phyloP scores from a whole-genome alignment of 495 filamentous ascomycete genomes.

The Pyrenula aspistea region DNA sequence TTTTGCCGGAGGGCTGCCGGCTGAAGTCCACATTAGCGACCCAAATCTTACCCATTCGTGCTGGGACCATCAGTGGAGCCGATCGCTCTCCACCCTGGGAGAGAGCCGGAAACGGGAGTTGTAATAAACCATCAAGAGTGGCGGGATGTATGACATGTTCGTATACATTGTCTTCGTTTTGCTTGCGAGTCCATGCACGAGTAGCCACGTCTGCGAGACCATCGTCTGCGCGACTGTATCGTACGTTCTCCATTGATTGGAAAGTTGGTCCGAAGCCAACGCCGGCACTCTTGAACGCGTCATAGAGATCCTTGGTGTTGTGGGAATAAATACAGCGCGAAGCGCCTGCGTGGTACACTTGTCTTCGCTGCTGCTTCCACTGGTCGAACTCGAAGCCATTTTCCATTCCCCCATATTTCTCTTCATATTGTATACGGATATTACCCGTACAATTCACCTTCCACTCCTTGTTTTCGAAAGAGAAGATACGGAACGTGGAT shows the following conservation, averaged over 20 bases:
- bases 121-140: conserved; percentile 19
- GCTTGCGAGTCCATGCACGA: conserved; percentile 1
- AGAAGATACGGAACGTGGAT: neutral
- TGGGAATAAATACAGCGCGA: neutral
- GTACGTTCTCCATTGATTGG: conserved; percentile 6
- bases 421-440: conserved; percentile 11
- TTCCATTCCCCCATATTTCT: neutral
- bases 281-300: conserved; percentile 8
- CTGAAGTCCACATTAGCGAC: neutral
- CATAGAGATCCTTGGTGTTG: conserved; percentile 1
- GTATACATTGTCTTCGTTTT: conserved; percentile 5
- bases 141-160: conserved; percentile 15
- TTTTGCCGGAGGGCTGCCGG: neutral
- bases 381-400: neutral
- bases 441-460: conserved; percentile 18
- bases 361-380: neutral
- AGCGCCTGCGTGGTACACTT: neutral
- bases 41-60: conserved; percentile 3
- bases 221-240: conserved; percentile 8
- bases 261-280: conserved; percentile 15
- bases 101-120: conserved; percentile 9
- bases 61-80: conserved; percentile 1
- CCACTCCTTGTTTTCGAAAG: conserved; percentile 6
- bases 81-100: neutral
- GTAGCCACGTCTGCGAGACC: conserved; percentile 13